Evolutionary conservation across 2,329 filamentous ascomycete genomes (phyloP).

Genomic region (Zalaria sp.): DNA sequence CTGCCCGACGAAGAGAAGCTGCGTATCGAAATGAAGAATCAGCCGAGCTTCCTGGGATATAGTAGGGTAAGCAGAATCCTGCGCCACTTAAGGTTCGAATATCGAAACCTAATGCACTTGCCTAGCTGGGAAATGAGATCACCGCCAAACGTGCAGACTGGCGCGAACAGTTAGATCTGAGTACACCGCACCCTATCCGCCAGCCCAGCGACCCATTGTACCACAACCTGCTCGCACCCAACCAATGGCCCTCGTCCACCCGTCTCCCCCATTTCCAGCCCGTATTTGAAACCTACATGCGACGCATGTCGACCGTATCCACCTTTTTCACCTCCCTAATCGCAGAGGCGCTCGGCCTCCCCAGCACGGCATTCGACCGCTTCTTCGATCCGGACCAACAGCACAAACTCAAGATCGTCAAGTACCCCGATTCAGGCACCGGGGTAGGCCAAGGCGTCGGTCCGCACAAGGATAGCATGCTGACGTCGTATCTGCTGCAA

Average conservation of each 20-base stretch:
- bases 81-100: neutral
- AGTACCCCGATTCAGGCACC: slow-evolving; percentile 55
- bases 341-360: slow-evolving; percentile 68
- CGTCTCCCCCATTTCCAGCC: slow-evolving; percentile 53
- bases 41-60: slow-evolving; percentile 33
- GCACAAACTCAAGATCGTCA: slow-evolving; percentile 81
- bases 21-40: slow-evolving; percentile 36
- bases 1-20: slow-evolving; percentile 65
- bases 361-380: slow-evolving; percentile 53
- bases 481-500: slow-evolving; percentile 69
- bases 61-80: slow-evolving; percentile 19
- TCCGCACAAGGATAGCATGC: slow-evolving; percentile 76
- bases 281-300: slow-evolving; percentile 62
- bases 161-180: slow-evolving; percentile 76
- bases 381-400: slow-evolving; percentile 63
- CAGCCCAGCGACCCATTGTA: slow-evolving; percentile 50
- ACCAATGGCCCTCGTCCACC: slow-evolving; percentile 59
- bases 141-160: slow-evolving; percentile 66
- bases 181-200: slow-evolving; percentile 60
- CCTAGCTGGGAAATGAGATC: slow-evolving; percentile 40
- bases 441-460: slow-evolving; percentile 49
- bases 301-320: slow-evolving; percentile 57
- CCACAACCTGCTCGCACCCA: slow-evolving; percentile 60
- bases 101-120: neutral
- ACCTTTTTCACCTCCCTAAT: slow-evolving; percentile 65